A percentile compares a stretch with the other conserved stretches of the same genome.
Conservation (phyloP, 495 filamentous ascomycete genomes). For the Cercophora sp. region DNA sequence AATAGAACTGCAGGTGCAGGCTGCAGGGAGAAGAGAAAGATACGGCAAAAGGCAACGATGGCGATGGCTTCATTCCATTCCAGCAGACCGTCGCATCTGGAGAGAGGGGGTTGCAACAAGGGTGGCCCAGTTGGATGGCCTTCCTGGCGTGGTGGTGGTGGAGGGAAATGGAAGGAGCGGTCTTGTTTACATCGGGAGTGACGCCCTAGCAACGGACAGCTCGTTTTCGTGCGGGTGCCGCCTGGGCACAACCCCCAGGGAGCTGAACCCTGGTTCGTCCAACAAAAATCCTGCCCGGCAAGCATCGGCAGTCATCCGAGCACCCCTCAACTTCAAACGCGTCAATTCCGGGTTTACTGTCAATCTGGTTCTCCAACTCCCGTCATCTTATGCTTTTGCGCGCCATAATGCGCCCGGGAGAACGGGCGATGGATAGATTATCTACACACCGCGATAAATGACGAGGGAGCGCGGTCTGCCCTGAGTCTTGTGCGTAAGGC, state of each 20-base stretch:
- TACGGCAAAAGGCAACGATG: slow-evolving; percentile 1
- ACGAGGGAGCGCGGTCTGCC: too few species aligned
- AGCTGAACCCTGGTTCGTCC: slow-evolving; percentile 10
- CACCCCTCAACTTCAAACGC: slow-evolving; percentile 8
- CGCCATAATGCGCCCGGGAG: too few species aligned
- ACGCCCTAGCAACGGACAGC: slow-evolving; percentile 12
- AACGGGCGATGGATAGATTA: background rate
- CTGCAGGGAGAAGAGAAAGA: background rate
- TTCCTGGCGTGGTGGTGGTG: background rate
- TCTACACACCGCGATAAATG: too few species aligned
- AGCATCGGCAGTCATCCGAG: slow-evolving; percentile 7
- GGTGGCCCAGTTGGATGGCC: slow-evolving; percentile 1
- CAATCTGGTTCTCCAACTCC: background rate
- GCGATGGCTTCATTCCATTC: slow-evolving; percentile 7
- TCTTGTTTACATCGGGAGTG: slow-evolving; percentile 14
- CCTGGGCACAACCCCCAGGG: background rate
- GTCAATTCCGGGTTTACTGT: background rate
- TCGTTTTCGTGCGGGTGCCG: background rate
- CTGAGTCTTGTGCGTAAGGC: too few species aligned
- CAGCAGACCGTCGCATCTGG: slow-evolving; percentile 3
- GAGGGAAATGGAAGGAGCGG: background rate
- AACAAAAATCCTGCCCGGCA: slow-evolving; percentile 9
- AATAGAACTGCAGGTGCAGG: background rate
- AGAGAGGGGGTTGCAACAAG: background rate
- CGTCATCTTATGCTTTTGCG: background rate